These are phyloP conservation scores for Paspalum notatum DNA, from an alignment of 176 grass and related monocot genomes.

Conservation along the genomic window DNA sequence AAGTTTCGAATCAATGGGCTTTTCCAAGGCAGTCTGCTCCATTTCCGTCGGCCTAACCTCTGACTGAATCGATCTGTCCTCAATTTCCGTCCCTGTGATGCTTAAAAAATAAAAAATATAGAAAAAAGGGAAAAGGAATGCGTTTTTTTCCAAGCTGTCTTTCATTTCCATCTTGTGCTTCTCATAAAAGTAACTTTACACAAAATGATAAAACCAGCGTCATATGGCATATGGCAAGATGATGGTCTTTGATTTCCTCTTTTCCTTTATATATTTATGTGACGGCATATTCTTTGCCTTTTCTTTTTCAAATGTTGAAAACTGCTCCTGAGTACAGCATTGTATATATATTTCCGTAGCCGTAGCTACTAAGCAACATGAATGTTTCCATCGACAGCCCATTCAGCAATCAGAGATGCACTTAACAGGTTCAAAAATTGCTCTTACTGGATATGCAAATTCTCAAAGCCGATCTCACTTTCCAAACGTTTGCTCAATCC, in stretches of 20 bases:
- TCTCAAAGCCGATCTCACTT: not conserved
- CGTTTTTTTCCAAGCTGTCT: too few relatives aligned
- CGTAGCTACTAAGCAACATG: slow-evolving; percentile 35
- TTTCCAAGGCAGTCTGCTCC: not conserved
- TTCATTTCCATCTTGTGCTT: slow-evolving; percentile 12
- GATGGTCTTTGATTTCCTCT: not conserved
- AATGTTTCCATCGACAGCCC: not conserved
- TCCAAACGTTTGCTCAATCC: not conserved
- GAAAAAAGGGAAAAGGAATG: not conserved
- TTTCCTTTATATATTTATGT: slow-evolving; percentile 8
- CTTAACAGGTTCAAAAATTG: not conserved
- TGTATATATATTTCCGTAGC: not conserved
- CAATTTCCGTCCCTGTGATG: not conserved
- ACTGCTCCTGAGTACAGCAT: not conserved
- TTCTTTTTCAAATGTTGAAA: not conserved
- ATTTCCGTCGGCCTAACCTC: not conserved
- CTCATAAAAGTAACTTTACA: not conserved
- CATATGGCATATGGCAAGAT: not conserved
- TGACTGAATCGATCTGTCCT: slow-evolving; percentile 4
- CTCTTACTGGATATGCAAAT: not conserved
- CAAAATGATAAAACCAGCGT: not conserved
- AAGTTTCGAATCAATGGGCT: not conserved
- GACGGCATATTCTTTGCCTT: not conserved
- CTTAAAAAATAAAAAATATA: not conserved
- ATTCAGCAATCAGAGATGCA: not conserved